Evolutionary conservation across 257 asterid species (phyloP), one percentile per base, ranked within the genome.

Genomic region (Handroanthus guayacan): DNA sequence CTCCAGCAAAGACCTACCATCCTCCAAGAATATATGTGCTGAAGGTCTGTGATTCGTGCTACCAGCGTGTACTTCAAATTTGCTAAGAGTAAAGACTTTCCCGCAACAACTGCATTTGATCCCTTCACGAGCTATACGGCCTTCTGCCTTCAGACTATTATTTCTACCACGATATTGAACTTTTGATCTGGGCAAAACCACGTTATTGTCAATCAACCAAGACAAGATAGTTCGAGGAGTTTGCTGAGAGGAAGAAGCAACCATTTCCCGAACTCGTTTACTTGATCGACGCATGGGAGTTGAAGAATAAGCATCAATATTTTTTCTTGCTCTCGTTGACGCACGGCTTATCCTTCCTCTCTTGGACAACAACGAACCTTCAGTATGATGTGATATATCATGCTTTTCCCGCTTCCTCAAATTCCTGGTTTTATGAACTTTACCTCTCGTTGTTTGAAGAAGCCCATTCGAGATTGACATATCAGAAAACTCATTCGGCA

Each of bases 51-150:
- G 84, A 75, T 57, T 75, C 11, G 47, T 84, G 84, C 92, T 83
- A 20, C 97, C 93, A 78, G 97, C 97, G 85, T 95, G 99, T 62
- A 48, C 72, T 82, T 89, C 97, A 75, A 95, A 95, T 18, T 65
- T 85, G 69, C 81, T 77, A 73, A 93, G 88, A 51, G 88, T 51
- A 78, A 85, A 91, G 55, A 84, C 81, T 4, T 43, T 57, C 64
- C 82, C 87, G 68, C 98, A 95, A 75, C 99, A 95, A 71, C 71
- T 65, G 75, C 99, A 95, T 75, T 86, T 86, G 79, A 95, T 95
- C 75, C 99, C 99, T 38, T 91, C 92, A 62, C 96, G 96, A 66
- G 91, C 85, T 84, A 91, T 81, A 71, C 83, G 78, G 18, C 99
- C 99, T 79, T 93, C 93, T 68, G 79, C 84, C 79, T 74, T 73